phyloP scores from a whole-genome alignment of 2,329 filamentous ascomycete species.

The Penicillium sp. region DNA sequence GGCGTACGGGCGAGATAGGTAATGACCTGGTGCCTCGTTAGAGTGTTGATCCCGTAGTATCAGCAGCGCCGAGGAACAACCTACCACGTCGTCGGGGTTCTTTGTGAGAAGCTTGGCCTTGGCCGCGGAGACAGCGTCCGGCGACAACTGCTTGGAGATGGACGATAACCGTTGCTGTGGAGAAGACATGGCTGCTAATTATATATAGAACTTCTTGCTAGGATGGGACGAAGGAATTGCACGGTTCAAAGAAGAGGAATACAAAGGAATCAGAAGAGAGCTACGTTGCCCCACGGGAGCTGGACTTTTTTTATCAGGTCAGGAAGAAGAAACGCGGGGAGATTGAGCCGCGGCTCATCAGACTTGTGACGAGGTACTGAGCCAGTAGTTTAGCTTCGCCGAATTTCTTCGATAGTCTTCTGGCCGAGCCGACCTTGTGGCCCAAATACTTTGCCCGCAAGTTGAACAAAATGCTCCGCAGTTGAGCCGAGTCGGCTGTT shows the following conservation, averaged over 20 bases:
- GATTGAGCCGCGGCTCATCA: constrained; percentile 28
- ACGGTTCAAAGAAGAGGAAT: background rate
- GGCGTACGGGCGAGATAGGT: constrained; percentile 43
- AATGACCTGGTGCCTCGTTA: constrained; percentile 36
- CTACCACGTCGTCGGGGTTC: constrained; percentile 44
- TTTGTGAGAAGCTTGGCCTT: constrained; percentile 38
- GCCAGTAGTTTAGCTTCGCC: background rate
- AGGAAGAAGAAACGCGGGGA: constrained; percentile 21
- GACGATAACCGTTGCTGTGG: constrained; percentile 44
- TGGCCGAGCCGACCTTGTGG: constrained; percentile 1
- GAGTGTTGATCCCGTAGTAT: background rate
- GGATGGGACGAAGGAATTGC: background rate
- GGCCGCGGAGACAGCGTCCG: constrained; percentile 28
- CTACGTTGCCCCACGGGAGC: background rate
- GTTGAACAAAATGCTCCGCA: background rate
- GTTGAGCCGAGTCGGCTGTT: background rate
- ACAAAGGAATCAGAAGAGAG: constrained; percentile 1
- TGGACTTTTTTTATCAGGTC: constrained; percentile 15
- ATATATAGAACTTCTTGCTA: background rate
- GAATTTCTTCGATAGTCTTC: background rate
- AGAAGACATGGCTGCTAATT: constrained; percentile 37
- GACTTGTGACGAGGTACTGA: constrained; percentile 1
- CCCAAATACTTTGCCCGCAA: background rate
- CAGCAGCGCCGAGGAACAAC: constrained; percentile 14
- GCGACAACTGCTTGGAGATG: constrained; percentile 45